These are phyloP conservation scores for Phytopythium mirpurense DNA, from an alignment of 352 stramenopile species.

Conservation along the genomic window DNA sequence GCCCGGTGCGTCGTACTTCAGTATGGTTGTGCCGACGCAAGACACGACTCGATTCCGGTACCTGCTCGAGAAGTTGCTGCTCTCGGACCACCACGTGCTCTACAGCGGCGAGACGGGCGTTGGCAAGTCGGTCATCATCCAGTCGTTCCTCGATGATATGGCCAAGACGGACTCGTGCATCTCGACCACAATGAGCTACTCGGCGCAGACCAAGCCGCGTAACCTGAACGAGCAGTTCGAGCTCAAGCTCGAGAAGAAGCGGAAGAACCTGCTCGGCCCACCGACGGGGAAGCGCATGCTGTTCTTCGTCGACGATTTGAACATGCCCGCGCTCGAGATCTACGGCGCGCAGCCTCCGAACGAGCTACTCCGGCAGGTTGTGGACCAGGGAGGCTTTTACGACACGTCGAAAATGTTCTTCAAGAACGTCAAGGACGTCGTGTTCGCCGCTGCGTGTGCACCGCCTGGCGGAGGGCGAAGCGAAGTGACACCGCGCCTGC, in stretches of 20 bases:
- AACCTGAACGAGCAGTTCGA: conserved; percentile 86
- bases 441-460: conserved; percentile 80
- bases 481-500: conserved; percentile 79
- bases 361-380: conserved; percentile 88
- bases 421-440: conserved; percentile 87
- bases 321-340: conserved; percentile 91
- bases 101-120: conserved; percentile 91
- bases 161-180: conserved; percentile 79
- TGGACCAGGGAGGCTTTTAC: conserved; percentile 89
- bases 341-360: conserved; percentile 92
- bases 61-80: conserved; percentile 86
- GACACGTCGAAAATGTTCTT: conserved; percentile 93
- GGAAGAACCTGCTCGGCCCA: conserved; percentile 75
- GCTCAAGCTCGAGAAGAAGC: conserved; percentile 78
- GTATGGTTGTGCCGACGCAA: conserved; percentile 92
- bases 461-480: conserved; percentile 84
- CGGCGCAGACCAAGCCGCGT: conserved; percentile 79
- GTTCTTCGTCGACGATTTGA: conserved; percentile 91
- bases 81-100: conserved; percentile 78
- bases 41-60: conserved; percentile 94
- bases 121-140: conserved; percentile 91
- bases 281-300: conserved; percentile 77
- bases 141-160: conserved; percentile 88
- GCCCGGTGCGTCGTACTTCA: conserved; percentile 88
- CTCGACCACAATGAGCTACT: conserved; percentile 86